These are phyloP conservation scores for Cladophialophora exuberans DNA, from an alignment of 2,329 filamentous ascomycete genomes.

Conservation along the genomic window DNA sequence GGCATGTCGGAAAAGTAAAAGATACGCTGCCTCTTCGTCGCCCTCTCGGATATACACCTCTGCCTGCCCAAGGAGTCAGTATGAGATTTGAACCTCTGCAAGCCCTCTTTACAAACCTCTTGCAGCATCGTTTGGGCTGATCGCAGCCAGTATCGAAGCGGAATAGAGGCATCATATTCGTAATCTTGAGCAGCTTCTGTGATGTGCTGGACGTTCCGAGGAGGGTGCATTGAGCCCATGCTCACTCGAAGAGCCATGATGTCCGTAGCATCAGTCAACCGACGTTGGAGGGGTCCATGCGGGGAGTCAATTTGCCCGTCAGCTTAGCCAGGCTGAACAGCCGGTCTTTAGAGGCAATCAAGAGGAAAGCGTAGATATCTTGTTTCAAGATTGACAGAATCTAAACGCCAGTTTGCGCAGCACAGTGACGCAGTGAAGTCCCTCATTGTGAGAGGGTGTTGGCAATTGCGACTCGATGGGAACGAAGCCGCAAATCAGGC, in stretches of 20 bases:
- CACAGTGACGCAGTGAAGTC: conserved; percentile 1
- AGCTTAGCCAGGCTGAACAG: not conserved
- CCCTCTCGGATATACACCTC: conserved; percentile 82
- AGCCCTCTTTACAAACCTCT: conserved; percentile 63
- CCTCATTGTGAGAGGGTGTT: conserved; percentile 22
- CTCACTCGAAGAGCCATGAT: conserved; percentile 28
- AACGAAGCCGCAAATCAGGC: conserved; percentile 20
- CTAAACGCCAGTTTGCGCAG: conserved; percentile 16
- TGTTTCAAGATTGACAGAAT: not conserved
- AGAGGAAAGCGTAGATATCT: not conserved
- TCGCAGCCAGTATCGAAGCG: conserved; percentile 79
- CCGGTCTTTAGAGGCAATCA: not conserved
- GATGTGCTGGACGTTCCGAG: conserved; percentile 77
- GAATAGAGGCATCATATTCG: conserved; percentile 75
- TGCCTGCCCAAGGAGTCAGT: conserved; percentile 59
- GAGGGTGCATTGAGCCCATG: conserved; percentile 40
- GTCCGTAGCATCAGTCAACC: not conserved
- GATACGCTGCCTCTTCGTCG: conserved; percentile 84
- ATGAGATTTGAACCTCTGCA: not conserved
- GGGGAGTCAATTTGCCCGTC: not conserved
- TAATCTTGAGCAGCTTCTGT: conserved; percentile 75
- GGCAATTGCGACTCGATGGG: conserved; percentile 15
- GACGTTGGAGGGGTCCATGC: conserved; percentile 11
- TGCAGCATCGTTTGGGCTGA: conserved; percentile 78
- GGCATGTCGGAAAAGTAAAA: conserved; percentile 88